Conservation (phyloP, 2,329 filamentous ascomycete genomes). For the Penicillium sp. region DNA sequence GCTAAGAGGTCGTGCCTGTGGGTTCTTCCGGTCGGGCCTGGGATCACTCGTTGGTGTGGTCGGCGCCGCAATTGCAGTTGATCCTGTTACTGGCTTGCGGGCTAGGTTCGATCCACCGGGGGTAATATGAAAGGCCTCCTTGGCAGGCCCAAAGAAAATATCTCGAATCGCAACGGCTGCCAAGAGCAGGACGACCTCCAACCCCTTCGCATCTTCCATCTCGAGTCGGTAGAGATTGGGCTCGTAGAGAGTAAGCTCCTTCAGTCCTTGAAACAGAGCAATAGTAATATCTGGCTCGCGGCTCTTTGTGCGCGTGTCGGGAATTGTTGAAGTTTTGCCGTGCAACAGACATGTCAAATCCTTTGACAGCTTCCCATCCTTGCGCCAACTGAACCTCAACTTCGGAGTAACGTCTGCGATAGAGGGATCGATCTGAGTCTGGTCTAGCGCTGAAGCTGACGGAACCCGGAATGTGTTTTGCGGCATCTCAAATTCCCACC, state of each 20-base stretch:
- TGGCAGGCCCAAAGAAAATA: conserved; percentile 62
- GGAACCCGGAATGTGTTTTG: conserved; percentile 80
- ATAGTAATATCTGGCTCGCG: conserved; percentile 95
- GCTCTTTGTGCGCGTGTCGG: conserved; percentile 68
- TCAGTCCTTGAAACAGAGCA: conserved; percentile 75
- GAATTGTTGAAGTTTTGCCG: conserved; percentile 65
- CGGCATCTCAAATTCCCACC: conserved; percentile 92
- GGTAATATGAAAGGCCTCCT: conserved; percentile 74
- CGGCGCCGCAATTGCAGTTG: background rate
- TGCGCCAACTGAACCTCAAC: conserved; percentile 83
- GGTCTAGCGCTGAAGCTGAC: conserved; percentile 74
- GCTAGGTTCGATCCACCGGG: conserved; percentile 7
- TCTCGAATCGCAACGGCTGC: conserved; percentile 62
- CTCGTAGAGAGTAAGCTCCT: conserved; percentile 86
- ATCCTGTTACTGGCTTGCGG: background rate
- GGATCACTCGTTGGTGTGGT: background rate
- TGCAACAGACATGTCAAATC: conserved; percentile 87
- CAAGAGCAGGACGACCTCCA: conserved; percentile 75
- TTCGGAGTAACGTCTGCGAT: conserved; percentile 63
- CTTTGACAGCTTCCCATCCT: conserved; percentile 79
- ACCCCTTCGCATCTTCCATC: conserved; percentile 87
- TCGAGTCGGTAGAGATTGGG: conserved; percentile 88
- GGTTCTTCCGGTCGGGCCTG: background rate
- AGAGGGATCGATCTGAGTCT: conserved; percentile 63
- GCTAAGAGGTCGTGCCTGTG: conserved; percentile 7